These are phyloP conservation scores for Colletotrichum spinosum DNA, from an alignment of 2,329 filamentous ascomycete genomes.

Conservation along the genomic window DNA sequence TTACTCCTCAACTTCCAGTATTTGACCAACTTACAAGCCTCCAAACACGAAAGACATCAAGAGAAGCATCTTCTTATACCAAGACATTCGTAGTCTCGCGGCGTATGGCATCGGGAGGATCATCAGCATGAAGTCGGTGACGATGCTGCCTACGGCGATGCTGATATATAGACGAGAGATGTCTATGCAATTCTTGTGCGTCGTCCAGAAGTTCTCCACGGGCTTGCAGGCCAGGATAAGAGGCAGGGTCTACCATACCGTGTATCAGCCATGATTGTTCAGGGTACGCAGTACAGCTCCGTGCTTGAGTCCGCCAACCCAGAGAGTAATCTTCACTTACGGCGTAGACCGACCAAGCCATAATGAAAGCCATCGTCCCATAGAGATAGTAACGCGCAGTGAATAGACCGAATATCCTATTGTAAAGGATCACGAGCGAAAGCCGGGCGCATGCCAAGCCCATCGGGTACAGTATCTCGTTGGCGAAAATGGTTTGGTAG, in stretches of 20 bases:
- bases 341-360: constrained; percentile 28
- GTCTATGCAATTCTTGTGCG: constrained; percentile 29
- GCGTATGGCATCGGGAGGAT: constrained; percentile 19
- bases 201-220: constrained; percentile 31
- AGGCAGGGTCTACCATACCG: constrained; percentile 8
- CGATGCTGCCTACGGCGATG: constrained; percentile 31
- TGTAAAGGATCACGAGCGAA: constrained; percentile 28
- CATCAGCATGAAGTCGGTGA: constrained; percentile 25
- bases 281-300: neutral
- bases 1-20: too few species aligned
- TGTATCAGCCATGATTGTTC: neutral
- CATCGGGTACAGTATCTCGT: constrained; percentile 28
- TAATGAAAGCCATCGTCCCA: constrained; percentile 27
- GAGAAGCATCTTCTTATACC: constrained; percentile 13
- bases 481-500: constrained; percentile 33
- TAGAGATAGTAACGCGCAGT: constrained; percentile 21
- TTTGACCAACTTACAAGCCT: constrained; percentile 14
- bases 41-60: constrained; percentile 18
- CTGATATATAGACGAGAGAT: constrained; percentile 29
- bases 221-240: constrained; percentile 28
- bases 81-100: constrained; percentile 8
- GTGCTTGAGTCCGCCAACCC: neutral
- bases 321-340: neutral
- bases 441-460: constrained; percentile 15
- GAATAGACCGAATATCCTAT: constrained; percentile 33